These are phyloP conservation scores for Tetrahymena malaccensis DNA, from an alignment of 73 alveolate genomes.

Conservation along the genomic window DNA sequence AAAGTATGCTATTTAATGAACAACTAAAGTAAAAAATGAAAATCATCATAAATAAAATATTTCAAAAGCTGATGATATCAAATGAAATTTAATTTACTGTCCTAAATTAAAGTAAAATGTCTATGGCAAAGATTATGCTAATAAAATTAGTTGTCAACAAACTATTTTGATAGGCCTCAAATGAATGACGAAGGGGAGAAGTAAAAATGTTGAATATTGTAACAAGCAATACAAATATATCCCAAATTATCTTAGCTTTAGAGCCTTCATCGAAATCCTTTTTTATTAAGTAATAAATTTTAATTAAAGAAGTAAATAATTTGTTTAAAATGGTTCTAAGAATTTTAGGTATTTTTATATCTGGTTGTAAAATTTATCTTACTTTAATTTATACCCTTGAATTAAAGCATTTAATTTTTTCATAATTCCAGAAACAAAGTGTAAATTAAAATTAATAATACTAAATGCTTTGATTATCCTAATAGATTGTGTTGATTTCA, in stretches of 20 bases:
- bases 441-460: not conserved
- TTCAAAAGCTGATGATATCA: not conserved
- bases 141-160: not conserved
- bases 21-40: too few species aligned
- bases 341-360: not conserved
- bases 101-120: not conserved
- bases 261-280: not conserved
- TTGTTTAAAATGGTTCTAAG: not conserved
- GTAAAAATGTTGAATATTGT: not conserved
- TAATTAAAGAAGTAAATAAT: not conserved
- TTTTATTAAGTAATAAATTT: not conserved
- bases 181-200: not conserved
- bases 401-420: not conserved
- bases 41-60: too few species aligned
- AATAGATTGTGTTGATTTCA: not conserved
- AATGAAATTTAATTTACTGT: not conserved
- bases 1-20: too few species aligned
- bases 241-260: not conserved
- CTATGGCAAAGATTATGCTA: not conserved
- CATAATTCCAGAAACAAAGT: not conserved
- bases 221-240: not conserved
- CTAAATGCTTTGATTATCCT: too few species aligned
- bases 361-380: too few species aligned
- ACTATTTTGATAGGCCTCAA: not conserved
- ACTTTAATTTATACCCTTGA: not conserved